Conservation (phyloP, 1,284 basidiomycete genomes). For the Neonothopanus nambi region DNA sequence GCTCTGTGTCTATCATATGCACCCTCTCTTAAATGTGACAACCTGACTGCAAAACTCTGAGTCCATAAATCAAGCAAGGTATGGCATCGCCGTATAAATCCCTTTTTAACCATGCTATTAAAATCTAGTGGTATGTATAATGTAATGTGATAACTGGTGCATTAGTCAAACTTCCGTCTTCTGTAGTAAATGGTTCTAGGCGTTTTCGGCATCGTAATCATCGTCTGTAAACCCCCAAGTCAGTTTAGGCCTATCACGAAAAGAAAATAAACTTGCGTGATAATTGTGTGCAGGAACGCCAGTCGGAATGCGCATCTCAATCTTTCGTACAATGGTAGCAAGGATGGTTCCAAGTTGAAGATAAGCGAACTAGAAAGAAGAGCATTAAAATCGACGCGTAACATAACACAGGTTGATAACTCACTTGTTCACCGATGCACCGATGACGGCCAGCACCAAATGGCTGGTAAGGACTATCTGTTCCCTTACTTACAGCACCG, state of each 20-base stretch:
- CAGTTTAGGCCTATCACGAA: not conserved
- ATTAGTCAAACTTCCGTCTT: constrained; percentile 14
- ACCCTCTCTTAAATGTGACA: too few relatives aligned
- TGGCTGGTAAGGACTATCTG: constrained; percentile 89
- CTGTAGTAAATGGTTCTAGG: constrained; percentile 18
- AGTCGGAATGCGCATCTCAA: constrained; percentile 72
- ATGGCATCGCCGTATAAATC: too few relatives aligned
- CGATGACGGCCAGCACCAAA: constrained; percentile 96
- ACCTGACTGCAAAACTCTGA: too few relatives aligned
- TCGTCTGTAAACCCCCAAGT: constrained; percentile 20
- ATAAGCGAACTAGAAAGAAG: constrained; percentile 78
- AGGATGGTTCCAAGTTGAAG: constrained; percentile 90
- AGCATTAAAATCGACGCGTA: not conserved
- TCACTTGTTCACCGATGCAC: constrained; percentile 91
- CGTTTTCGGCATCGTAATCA: constrained; percentile 37
- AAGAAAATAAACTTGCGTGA: constrained; percentile 56
- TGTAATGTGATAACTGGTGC: not conserved
- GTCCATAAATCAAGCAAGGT: too few relatives aligned
- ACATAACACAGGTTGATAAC: not conserved
- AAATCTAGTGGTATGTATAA: too few relatives aligned
- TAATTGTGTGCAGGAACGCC: constrained; percentile 87
- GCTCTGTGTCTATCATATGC: too few relatives aligned
- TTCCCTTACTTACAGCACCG: constrained; percentile 91
- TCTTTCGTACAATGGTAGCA: constrained; percentile 73
- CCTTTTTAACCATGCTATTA: too few relatives aligned